phyloP scores from a whole-genome alignment of 2,329 filamentous ascomycete species.

The Cytospora schulzeri region DNA sequence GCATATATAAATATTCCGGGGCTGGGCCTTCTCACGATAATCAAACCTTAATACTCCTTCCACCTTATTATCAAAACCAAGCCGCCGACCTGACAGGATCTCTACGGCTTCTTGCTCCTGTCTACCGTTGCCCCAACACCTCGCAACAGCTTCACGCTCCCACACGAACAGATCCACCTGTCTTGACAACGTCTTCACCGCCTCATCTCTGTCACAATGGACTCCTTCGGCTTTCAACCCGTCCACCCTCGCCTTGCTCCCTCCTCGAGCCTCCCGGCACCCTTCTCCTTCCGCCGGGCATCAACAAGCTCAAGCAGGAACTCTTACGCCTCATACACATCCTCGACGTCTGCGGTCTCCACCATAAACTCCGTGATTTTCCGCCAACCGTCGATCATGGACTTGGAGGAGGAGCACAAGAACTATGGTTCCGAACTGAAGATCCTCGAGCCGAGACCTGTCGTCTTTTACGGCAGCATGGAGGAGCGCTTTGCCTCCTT shows the following conservation, averaged over 20 bases:
- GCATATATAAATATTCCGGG: slow-evolving; percentile 20
- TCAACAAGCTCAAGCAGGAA: slow-evolving; percentile 48
- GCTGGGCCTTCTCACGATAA: slow-evolving; percentile 28
- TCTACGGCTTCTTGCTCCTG: not conserved
- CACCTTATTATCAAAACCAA: not conserved
- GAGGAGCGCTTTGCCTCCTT: slow-evolving; percentile 60
- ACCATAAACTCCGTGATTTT: slow-evolving; percentile 63
- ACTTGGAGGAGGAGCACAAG: slow-evolving; percentile 59
- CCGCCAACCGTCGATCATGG: slow-evolving; percentile 58
- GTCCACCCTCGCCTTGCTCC: slow-evolving; percentile 55
- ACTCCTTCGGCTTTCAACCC: slow-evolving; percentile 51
- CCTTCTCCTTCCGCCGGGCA: slow-evolving; percentile 52
- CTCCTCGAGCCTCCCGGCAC: slow-evolving; percentile 17
- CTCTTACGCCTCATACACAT: slow-evolving; percentile 48
- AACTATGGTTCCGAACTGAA: slow-evolving; percentile 55
- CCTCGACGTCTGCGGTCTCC: slow-evolving; percentile 46
- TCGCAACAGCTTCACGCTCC: not conserved
- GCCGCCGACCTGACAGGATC: not conserved
- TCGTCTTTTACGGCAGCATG: slow-evolving; percentile 65
- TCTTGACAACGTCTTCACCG: slow-evolving; percentile 19
- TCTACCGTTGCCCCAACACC: not conserved
- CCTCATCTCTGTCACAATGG: slow-evolving; percentile 42
- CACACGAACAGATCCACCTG: not conserved
- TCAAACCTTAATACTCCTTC: slow-evolving; percentile 14
- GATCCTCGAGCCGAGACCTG: slow-evolving; percentile 62